Base-by-base conservation (phyloP, 2,329 filamentous ascomycete species). In the Stachybotrys chartarum region DNA sequence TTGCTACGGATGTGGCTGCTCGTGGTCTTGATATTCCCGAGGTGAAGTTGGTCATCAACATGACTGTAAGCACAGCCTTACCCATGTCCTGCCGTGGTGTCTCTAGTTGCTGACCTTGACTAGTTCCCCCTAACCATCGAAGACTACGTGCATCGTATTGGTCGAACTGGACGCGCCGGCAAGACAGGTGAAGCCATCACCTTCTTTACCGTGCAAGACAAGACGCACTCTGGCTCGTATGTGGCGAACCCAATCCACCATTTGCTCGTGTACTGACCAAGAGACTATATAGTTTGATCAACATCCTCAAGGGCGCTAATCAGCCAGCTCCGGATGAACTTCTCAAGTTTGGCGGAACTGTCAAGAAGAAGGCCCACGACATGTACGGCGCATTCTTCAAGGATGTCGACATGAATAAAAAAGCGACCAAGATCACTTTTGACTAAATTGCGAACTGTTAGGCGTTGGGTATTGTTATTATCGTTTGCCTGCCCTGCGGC, bases 321-420 rank as follows among this genome's bases (percentile, higher is more conserved):
- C 94, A 99, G 73, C 81, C 85, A 12, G 90, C 99, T 1, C 94
- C 94, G 3, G 91, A 96, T 48, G 88, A 90, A 30, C 77, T 99
- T 44, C 79, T 97, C 70, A 97, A 96, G 75, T 99, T 97, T 64
- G 94, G 94, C 65, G 96, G 91, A 24, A 97, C 93, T 1, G 94
- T 99, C 53, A 99, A 97, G 84, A 97, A 96, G 84, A 97, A 97
- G 91, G 83, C 86, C 51, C 94, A 99, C 75, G 89, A 91, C 66
- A 88, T 90, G 51, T 99, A 97, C 68, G 94, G 94, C 56, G 91
- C 91, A 35, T 97, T 97, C 70, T 96, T 89, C 80, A 96, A 94
- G 74, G 91, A 97, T 64, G 85, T 90, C 8, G 88, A 90, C 64
- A 86, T 86, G 71, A 90, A 82, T 70, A 88, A 93, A 74, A 87